These are phyloP conservation scores for Lagenidium giganteum DNA, from an alignment of 352 stramenopile genomes.

Conservation along the genomic window DNA sequence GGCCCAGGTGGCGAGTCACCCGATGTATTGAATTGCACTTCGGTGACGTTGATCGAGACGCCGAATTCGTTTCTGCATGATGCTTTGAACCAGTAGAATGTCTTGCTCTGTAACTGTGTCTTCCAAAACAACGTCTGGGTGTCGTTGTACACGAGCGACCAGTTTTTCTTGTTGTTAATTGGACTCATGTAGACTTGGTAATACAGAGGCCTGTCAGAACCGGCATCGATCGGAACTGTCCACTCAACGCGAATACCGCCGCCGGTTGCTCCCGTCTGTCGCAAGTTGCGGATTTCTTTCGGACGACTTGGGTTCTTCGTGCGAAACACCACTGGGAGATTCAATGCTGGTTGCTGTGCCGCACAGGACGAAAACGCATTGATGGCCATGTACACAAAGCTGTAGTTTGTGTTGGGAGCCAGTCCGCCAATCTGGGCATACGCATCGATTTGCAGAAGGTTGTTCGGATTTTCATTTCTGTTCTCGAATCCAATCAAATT, in stretches of 20 bases:
- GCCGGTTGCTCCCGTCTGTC: constrained; percentile 34
- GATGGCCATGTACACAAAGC: constrained; percentile 31
- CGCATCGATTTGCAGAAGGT: constrained; percentile 15
- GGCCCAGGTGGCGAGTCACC: constrained; percentile 48
- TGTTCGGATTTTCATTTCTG: constrained; percentile 7
- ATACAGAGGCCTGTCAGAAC: constrained; percentile 20
- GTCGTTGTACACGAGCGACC: constrained; percentile 38
- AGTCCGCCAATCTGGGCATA: constrained; percentile 47
- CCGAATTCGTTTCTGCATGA: constrained; percentile 41
- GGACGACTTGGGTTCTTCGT: constrained; percentile 21
- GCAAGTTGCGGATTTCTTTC: constrained; percentile 19
- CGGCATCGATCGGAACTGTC: constrained; percentile 34
- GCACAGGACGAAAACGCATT: constrained; percentile 49
- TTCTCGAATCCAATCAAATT: no score
- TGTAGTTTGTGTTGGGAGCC: constrained; percentile 25
- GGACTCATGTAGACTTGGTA: constrained; percentile 58
- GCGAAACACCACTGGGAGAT: constrained; percentile 11
- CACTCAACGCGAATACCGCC: constrained; percentile 42
- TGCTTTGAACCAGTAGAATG: constrained; percentile 43
- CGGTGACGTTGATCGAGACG: constrained; percentile 27
- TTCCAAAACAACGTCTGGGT: constrained; percentile 42
- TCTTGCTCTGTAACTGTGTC: constrained; percentile 36
- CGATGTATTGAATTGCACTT: constrained; percentile 27
- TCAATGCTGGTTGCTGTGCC: neutral
- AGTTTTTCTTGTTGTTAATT: constrained; percentile 8